phyloP scores from a whole-genome alignment of 2,329 filamentous ascomycete species.

The Gliomastix tumulicola region DNA sequence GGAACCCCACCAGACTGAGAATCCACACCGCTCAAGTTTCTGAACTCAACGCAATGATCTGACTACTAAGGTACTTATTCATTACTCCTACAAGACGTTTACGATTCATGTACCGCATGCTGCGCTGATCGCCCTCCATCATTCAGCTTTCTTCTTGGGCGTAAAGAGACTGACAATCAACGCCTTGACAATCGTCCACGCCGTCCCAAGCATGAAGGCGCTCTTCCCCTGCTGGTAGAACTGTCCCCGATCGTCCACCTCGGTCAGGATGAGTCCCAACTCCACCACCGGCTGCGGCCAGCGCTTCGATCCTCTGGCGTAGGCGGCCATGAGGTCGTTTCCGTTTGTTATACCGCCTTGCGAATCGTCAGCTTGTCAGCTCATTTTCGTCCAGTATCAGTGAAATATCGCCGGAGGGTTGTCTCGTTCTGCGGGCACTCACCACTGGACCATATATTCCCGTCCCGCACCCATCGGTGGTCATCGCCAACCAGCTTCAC shows the following conservation, averaged over 20 bases:
- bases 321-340: constrained; percentile 47
- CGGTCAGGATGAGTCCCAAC: constrained; percentile 32
- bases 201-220: constrained; percentile 20
- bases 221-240: constrained; percentile 29
- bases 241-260: constrained; percentile 41
- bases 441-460: constrained; percentile 49
- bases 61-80: no score
- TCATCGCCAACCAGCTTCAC: constrained; percentile 35
- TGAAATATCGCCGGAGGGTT: no score
- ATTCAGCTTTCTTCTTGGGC: not conserved
- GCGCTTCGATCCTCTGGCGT: constrained; percentile 33
- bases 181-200: constrained; percentile 28
- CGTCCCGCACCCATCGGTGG: constrained; percentile 43
- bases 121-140: not conserved
- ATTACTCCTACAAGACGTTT: no score
- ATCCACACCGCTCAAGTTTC: no score
- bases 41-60: no score
- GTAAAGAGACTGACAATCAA: constrained; percentile 10
- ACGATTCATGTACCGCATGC: no score
- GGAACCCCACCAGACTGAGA: constrained; percentile 1
- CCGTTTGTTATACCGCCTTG: constrained; percentile 48
- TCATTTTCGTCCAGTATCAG: not conserved
- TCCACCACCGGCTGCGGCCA: constrained; percentile 37
- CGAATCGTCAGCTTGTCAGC: no score
- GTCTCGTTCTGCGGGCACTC: constrained; percentile 13